Conservation (phyloP, 331 rosid species). For the Saraca asoca region DNA sequence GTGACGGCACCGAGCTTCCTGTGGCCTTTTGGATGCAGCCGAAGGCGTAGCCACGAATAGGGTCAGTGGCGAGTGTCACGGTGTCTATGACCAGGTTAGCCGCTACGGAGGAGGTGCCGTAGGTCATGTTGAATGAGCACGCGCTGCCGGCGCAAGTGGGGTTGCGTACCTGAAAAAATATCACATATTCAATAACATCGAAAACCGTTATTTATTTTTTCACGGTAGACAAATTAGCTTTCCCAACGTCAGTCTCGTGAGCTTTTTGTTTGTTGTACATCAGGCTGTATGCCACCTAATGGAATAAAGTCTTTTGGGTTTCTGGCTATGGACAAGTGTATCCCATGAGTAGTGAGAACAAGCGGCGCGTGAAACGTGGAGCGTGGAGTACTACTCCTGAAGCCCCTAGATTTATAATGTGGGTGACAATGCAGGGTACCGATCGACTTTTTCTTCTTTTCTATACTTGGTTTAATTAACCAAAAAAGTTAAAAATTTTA, state of each 20-base stretch:
- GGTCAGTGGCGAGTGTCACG: constrained; percentile 66
- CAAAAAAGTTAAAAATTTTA: too few species aligned
- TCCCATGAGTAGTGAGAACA: too few species aligned
- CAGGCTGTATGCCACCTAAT: too few species aligned
- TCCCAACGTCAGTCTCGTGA: constrained; percentile 42
- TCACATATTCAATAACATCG: constrained; percentile 27
- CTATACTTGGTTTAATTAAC: too few species aligned
- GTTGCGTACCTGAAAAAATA: constrained; percentile 66
- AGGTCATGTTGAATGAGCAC: constrained; percentile 79
- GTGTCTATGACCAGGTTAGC: constrained; percentile 76
- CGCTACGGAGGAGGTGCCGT: constrained; percentile 71
- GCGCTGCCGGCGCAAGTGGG: constrained; percentile 74
- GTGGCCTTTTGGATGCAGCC: constrained; percentile 76
- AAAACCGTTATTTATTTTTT: background rate
- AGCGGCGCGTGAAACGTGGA: too few species aligned
- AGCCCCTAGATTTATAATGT: too few species aligned
- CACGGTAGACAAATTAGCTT: background rate
- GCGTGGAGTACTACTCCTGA: too few species aligned
- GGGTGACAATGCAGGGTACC: too few species aligned
- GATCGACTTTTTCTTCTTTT: too few species aligned
- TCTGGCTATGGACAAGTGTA: too few species aligned
- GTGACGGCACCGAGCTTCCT: constrained; percentile 71
- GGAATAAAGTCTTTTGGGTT: too few species aligned
- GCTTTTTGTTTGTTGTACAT: background rate
- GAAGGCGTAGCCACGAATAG: constrained; percentile 64